These are phyloP conservation scores for Pseudonitzschia multiseries DNA, from an alignment of 108 stramenopile genomes.

Conservation along the genomic window DNA sequence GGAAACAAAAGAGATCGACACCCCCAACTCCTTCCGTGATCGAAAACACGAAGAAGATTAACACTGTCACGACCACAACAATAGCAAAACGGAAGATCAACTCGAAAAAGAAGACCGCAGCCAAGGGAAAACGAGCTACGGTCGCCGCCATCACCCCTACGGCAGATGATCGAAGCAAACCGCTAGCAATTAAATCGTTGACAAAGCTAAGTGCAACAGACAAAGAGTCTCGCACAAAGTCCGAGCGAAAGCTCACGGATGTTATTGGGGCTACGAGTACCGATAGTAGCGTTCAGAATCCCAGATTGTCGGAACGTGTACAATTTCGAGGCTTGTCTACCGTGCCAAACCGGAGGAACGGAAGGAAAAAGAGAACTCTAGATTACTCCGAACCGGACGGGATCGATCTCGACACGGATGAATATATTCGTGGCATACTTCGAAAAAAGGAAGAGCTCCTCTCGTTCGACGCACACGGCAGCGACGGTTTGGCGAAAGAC, in stretches of 20 bases:
- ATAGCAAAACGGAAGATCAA: no score
- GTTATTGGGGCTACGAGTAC: no score
- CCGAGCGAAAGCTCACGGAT: background rate
- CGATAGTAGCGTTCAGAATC: background rate
- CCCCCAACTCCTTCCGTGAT: background rate
- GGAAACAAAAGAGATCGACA: background rate
- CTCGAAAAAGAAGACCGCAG: background rate
- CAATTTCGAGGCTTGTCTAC: background rate
- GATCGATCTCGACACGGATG: background rate
- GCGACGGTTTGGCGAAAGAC: background rate
- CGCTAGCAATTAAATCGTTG: background rate
- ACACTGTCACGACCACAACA: background rate
- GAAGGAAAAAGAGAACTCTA: conserved; percentile 1
- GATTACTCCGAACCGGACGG: background rate
- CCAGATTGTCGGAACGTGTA: background rate
- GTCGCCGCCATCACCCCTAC: no score
- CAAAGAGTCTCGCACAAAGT: background rate
- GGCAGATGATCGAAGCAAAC: background rate
- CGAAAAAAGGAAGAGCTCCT: conserved; percentile 4
- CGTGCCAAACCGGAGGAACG: conserved; percentile 5
- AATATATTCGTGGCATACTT: conserved; percentile 7
- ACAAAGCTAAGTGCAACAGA: background rate
- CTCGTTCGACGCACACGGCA: background rate
- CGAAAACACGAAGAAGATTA: background rate
- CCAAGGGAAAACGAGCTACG: background rate